Evolutionary conservation across 2,329 filamentous ascomycete species (phyloP), one percentile per base, ranked within the genome.

Genomic region (Venturia nashicola): DNA sequence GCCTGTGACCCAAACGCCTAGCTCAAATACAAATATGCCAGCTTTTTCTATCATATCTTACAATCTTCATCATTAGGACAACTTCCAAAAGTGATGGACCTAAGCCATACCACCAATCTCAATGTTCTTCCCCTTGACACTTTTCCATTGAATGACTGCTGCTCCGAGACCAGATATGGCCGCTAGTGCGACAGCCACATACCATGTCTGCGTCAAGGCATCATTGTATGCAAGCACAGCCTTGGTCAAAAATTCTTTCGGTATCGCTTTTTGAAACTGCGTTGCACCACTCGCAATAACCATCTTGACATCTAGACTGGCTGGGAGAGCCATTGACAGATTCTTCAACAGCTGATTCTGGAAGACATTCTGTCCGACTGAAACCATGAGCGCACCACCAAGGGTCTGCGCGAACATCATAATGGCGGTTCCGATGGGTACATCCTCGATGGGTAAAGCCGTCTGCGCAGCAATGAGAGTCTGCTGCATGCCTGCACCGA

Each of bases 151-250:
- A 68, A 89, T 80, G 7, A 76, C 74, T 0, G 79, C 68, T 0
- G 80, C 77, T 0, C 83, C 86, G 8, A 86, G 44, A 16, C 87
- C 76, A 5, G 78, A 80, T 9, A 86, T 64, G 8, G 76, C 76
- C 0, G 79, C 77, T 69, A 86, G 75, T 1, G 82, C 80, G 8
- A 86, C 75, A 1, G 79, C 80, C 9, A 89, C 82, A 66, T 83
- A 81, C 70, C 87, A 90, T 0, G 81, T 80, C 65, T 80, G 74
- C 1, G 79, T 79, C 44, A 90, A 72, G 0, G 85, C 78, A 32
- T 76, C 71, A 70, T 89, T 89, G 74, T 90, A 90, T 0, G 85
- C 86, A 0, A 76, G 67, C 1, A 86, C 76, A 9, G 91, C 85
- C 0, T 76, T 74, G 1, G 72, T 69, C 5, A 86, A 71, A 65